These are phyloP conservation scores for Garcia nutans DNA, from an alignment of 345 rosid genomes.

Conservation along the genomic window DNA sequence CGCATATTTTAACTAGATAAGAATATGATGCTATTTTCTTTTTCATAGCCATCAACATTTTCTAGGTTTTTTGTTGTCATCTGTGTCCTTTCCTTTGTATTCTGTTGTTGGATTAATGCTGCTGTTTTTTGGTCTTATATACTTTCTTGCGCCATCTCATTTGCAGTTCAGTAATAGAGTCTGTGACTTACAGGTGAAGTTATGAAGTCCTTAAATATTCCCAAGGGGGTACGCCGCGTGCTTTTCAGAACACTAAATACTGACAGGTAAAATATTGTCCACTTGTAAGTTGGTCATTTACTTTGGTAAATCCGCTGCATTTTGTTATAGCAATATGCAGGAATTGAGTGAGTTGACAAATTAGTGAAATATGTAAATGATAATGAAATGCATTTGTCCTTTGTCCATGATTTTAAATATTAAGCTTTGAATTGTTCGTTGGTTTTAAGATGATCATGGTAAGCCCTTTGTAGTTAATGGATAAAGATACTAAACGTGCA, in stretches of 20 bases:
- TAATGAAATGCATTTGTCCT: neutral
- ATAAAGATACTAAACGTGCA: neutral
- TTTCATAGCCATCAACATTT: neutral
- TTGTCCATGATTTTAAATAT: neutral
- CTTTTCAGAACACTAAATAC: constrained; percentile 84
- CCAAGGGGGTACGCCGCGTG: constrained; percentile 75
- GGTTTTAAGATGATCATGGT: neutral
- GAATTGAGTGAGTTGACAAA: neutral
- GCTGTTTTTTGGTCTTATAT: neutral
- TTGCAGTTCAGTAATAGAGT: neutral
- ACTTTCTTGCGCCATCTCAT: neutral
- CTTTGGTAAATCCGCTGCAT: neutral
- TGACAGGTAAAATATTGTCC: constrained; percentile 49
- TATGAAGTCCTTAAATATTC: constrained; percentile 77
- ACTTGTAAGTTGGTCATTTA: neutral
- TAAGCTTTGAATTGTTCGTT: neutral
- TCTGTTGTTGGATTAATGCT: neutral
- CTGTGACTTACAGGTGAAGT: constrained; percentile 55
- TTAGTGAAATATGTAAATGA: neutral
- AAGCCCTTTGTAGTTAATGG: neutral
- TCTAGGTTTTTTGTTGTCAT: neutral
- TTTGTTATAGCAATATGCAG: neutral
- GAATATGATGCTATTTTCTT: neutral
- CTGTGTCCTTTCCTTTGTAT: neutral
- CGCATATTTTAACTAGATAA: neutral